These are phyloP conservation scores for Plectosphaerella cucumerina DNA, from an alignment of 2,329 filamentous ascomycete genomes.

Conservation along the genomic window DNA sequence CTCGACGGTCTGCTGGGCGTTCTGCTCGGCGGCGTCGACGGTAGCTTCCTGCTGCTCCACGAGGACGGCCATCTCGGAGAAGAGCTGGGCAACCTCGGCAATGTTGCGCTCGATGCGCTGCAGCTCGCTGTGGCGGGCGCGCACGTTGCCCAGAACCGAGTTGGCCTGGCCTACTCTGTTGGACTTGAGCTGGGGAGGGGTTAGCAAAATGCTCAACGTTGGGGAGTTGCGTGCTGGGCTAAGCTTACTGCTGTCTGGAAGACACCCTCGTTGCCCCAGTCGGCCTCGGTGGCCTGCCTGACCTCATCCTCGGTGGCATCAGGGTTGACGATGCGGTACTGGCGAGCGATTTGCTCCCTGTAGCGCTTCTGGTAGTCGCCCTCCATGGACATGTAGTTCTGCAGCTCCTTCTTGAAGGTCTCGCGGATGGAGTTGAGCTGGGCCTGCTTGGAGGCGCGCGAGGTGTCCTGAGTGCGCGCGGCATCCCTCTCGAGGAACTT, in stretches of 20 bases:
- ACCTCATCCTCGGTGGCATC: constrained; percentile 74
- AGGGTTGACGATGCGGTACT: constrained; percentile 79
- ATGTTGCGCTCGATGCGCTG: constrained; percentile 76
- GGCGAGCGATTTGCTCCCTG: constrained; percentile 72
- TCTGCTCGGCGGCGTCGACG: constrained; percentile 58
- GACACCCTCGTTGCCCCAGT: constrained; percentile 75
- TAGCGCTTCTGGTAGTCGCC: constrained; percentile 66
- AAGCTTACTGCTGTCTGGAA: constrained; percentile 76
- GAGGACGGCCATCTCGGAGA: constrained; percentile 69
- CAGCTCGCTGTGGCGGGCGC: constrained; percentile 79
- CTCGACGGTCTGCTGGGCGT: constrained; percentile 60
- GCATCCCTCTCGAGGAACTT: constrained; percentile 70
- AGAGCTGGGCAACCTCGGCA: constrained; percentile 64
- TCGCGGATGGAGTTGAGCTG: constrained; percentile 67
- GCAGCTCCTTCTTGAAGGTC: constrained; percentile 67
- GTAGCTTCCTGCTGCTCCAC: constrained; percentile 68
- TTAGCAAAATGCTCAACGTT: not conserved
- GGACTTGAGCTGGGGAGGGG: constrained; percentile 55
- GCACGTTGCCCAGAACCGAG: constrained; percentile 71
- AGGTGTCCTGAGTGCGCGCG: constrained; percentile 54
- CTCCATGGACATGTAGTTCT: constrained; percentile 69
- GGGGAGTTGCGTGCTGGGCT: not conserved
- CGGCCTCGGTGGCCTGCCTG: constrained; percentile 60
- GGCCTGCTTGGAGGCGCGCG: constrained; percentile 62
- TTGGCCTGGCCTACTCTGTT: constrained; percentile 72